These are phyloP conservation scores for Nannochloropsis salina DNA, from an alignment of 108 stramenopile species.

Conservation along the genomic window DNA sequence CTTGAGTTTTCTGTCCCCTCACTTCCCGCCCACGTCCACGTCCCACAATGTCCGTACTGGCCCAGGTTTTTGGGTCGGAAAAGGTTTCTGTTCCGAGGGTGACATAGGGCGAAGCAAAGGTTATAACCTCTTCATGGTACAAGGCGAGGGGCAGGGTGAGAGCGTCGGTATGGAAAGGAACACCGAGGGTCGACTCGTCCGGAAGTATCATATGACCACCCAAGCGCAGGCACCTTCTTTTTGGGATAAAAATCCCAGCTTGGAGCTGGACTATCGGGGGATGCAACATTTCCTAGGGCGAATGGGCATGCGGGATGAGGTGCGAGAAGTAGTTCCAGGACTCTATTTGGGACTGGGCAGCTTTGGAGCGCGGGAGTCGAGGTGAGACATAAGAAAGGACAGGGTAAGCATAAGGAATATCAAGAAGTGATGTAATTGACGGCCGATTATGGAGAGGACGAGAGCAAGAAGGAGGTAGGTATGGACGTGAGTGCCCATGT, in stretches of 20 bases:
- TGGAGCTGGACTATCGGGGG: background rate
- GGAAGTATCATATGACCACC: background rate
- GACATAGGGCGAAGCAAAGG: background rate
- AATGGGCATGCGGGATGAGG: background rate
- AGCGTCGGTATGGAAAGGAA: background rate
- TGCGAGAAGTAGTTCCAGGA: background rate
- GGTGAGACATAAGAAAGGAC: background rate
- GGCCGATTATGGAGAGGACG: too few relatives aligned
- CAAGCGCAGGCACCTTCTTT: background rate
- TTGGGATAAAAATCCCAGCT: background rate
- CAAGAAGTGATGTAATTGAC: too few relatives aligned
- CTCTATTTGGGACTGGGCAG: background rate
- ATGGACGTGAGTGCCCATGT: too few relatives aligned
- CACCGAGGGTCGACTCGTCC: background rate
- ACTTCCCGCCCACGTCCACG: too few relatives aligned
- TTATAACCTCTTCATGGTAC: background rate
- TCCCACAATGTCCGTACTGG: too few relatives aligned
- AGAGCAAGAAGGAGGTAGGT: too few relatives aligned
- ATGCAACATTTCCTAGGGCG: background rate
- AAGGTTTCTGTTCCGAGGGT: background rate
- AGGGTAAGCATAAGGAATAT: too few relatives aligned
- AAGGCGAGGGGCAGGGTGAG: background rate
- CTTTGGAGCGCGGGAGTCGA: background rate
- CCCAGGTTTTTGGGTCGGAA: slow-evolving; percentile 1
- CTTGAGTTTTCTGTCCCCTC: too few relatives aligned